Base-by-base conservation (phyloP, 2,329 filamentous ascomycete genomes). In the Fusarium papillatum region DNA sequence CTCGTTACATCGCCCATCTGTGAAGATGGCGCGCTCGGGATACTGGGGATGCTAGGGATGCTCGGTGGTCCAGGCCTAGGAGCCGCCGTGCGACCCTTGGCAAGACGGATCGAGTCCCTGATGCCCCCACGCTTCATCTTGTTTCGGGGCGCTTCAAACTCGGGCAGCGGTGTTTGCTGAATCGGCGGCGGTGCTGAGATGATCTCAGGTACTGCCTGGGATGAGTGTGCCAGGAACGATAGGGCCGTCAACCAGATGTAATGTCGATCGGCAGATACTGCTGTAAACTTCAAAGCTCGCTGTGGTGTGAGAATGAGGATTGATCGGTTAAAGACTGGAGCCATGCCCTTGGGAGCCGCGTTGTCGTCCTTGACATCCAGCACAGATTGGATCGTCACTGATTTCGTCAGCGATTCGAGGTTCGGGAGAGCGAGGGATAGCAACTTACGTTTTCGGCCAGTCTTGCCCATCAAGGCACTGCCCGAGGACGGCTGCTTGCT, bases 331-430 rank as follows among this genome's bases (percentile, higher is more conserved):
- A 98, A 98, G 13, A 95, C 86, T 26, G 87, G 83, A 9, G 89
- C 85, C 41, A 83, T 81, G 65, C 93, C 93, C 82, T 94, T 97
- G 1, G 96, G 96, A 46, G 95, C 83, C 9, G 95, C 91, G 73
- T 97, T 98, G 80, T 97, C 95, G 79, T 99, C 97, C 84, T 97
- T 97, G 75, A 99, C 97, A 80, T 99, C 97, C 36, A 99, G 89
- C 7, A 99, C 97, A 13, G 97, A 98, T 87, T 98, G 96, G 76
- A 99, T 98, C 13, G 90, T 91, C 80, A 99, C 96, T 98, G 80
- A 38, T 71, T 66, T 72, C 70, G 82, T 86, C 84, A 86, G 81
- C 68, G 73, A 68, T 69, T 76, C 31, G 57, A 66, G 50, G 60
- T 68, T 74, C 24, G 66, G 46, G 11, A 46, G 69, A 55, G 19